Evolutionary conservation across 805 yeast genomes (phyloP).

Genomic region (Pichia heedii): DNA sequence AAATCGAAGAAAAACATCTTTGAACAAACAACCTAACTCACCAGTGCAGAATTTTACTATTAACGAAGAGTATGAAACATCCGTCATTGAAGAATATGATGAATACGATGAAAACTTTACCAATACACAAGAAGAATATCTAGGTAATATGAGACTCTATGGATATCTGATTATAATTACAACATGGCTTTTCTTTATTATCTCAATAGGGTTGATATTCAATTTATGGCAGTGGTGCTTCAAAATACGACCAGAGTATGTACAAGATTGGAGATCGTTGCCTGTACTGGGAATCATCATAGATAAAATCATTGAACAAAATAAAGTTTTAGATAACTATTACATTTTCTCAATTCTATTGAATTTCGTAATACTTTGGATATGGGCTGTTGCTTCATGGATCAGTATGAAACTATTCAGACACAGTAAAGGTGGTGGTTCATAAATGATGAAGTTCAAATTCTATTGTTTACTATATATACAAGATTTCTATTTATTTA

Average conservation of each 20-base stretch:
- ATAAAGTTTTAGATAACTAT: slow-evolving; percentile 19
- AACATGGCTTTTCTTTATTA: slow-evolving; percentile 21
- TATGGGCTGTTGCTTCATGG: slow-evolving; percentile 74
- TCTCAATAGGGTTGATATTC: slow-evolving; percentile 24
- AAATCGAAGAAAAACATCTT: too few species aligned
- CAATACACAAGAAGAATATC: slow-evolving; percentile 3
- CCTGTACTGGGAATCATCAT: neutral
- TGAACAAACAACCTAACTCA: too few species aligned
- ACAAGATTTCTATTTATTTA: neutral
- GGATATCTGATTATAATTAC: slow-evolving; percentile 21
- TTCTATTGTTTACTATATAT: neutral
- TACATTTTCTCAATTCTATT: slow-evolving; percentile 24
- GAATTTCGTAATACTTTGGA: slow-evolving; percentile 35
- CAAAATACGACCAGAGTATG: neutral
- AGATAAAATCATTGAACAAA: slow-evolving; percentile 1
- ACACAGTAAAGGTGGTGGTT: slow-evolving; percentile 61
- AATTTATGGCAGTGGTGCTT: slow-evolving; percentile 26
- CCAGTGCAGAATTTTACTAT: too few species aligned
- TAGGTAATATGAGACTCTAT: slow-evolving; percentile 12
- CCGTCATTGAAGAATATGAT: neutral
- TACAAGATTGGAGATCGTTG: neutral
- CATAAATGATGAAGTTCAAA: slow-evolving; percentile 2
- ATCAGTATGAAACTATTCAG: slow-evolving; percentile 70
- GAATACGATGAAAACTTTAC: neutral
- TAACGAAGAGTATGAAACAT: too few species aligned